Base-by-base conservation (phyloP, 768 basidiomycete genomes). In the Coprinopsis sp. region DNA sequence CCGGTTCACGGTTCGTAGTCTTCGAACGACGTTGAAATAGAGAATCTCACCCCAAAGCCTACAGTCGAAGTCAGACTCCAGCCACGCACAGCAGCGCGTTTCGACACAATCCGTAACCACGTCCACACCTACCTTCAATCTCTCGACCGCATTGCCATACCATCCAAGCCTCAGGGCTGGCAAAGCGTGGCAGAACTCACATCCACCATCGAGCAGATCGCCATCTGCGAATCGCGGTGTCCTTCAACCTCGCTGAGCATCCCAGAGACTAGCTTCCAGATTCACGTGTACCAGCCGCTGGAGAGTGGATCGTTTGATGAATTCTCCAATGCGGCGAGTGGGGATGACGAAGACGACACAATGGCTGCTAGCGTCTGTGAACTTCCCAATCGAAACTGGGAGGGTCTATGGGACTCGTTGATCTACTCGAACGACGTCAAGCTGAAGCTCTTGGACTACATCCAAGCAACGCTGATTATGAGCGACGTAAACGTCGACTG, bases 401-500 rank as follows among this genome's bases (percentile, higher is more conserved):
- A 98, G 50, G 93, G 95, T 1, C 68, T 98, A 13, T 98, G 96
- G 96, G 87, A 86, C 42, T 88, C 85, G 38, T 63, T 99, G 54
- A 86, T 98, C 60, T 99, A 95, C 63, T 72, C 71, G 27, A 78
- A 79, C 50, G 76, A 87, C 60, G 82, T 97, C 58, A 99, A 98
- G 64, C 68, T 83, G 48, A 86, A 84, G 52, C 73, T 99, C 10
- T 74, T 99, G 37, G 87, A 95, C 62, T 97, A 96, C 62, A 93
- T 98, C 51, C 85, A 95, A 67, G 89, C 94, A 19, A 97, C 95
- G 1, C 73, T 97, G 19, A 65, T 91, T n/a, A 83, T 99, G 58
- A 91, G 90, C 37, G 93, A 96, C 57, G 87, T 87, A 2, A 77
- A 82, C 56, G 81, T 92, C 22, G 87, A 92, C 56, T 85, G 89